Conservation (phyloP, 495 filamentous ascomycete genomes). For the Pyrenopolyporus hunteri region DNA sequence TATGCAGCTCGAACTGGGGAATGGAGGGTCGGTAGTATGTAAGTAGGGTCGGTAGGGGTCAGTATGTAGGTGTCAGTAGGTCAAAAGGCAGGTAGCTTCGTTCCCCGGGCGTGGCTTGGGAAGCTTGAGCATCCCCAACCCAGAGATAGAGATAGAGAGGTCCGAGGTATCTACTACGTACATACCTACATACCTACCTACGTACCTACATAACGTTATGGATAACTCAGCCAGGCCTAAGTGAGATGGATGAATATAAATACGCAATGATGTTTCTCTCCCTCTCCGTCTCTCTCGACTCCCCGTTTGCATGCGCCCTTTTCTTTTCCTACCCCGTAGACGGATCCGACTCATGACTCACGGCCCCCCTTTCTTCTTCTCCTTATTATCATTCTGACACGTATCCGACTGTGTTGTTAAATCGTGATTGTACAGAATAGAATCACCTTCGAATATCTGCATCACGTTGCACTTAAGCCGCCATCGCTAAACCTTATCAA, state of each 20-base stretch:
- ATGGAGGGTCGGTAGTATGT: constrained; percentile 31
- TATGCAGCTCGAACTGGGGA: constrained; percentile 13
- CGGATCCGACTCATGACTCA: constrained; percentile 18
- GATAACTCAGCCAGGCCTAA: neutral
- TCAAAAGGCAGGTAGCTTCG: neutral
- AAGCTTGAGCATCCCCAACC: constrained; percentile 13
- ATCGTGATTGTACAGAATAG: constrained; percentile 28
- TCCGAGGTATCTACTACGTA: constrained; percentile 11
- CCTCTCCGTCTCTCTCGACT: neutral
- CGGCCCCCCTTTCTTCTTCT: constrained; percentile 6
- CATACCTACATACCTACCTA: neutral
- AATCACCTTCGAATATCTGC: constrained; percentile 23
- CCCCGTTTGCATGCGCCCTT: constrained; percentile 15
- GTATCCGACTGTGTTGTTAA: constrained; percentile 14
- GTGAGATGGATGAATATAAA: constrained; percentile 19
- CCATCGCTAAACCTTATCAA: constrained; percentile 16
- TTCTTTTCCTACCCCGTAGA: constrained; percentile 7
- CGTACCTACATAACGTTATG: neutral
- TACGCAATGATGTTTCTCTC: constrained; percentile 2
- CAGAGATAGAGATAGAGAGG: neutral
- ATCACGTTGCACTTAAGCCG: constrained; percentile 23
- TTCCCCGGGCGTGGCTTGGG: neutral
- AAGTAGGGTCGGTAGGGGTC: neutral
- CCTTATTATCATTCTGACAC: neutral
- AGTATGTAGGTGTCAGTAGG: neutral